Evolutionary conservation across 257 asterid genomes (phyloP), one percentile per base, ranked within the genome.

Genomic region (Vinca minor): DNA sequence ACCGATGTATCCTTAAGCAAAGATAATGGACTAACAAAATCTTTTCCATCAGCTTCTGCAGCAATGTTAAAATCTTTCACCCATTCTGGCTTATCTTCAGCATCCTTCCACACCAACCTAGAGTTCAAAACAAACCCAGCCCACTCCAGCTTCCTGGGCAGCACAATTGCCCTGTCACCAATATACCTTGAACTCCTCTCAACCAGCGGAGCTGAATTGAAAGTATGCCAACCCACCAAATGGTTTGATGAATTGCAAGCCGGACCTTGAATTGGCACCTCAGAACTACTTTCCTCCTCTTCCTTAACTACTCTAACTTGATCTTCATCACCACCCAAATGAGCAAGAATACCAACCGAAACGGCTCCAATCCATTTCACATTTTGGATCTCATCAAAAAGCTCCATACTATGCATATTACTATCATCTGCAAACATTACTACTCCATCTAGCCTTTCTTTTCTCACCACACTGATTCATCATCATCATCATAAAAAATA

Each of bases 391-490:
- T 93, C 99, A 74, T 93, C 95, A 76, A 90, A 93, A 56, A 93
- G 70, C 81, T 89, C 96, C 89, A 90, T 63, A 59, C 86, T 83
- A 64, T 86, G 96, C 99, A 93, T 89, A 75, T 93, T 93, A 74
- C 99, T 90, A 70, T 93, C 99, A 78, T 93, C 99, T 0, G 85
- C 94, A 86, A 93, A 93, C 78, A 93, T 70, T 73, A 93, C 89
- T 50, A 93, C 70, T 36, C 99, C 99, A 67, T 93, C 97, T 66
- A 93, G 68, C 57, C 70, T 83, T 78, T 78, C 74, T 66, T 87
- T 93, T 70, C 89, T 82, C 56, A 90, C 88, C 68, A 78, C 70
- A 63, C 97, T 90, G 90, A 23, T 71, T 71, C 71, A 55, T 61
- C 66, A 65, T 47, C n/a, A n/a, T n/a, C n/a, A n/a, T n/a, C n/a